Base-by-base conservation (phyloP, 1,284 basidiomycete species). In the Filobasidium uniguttulatum region DNA sequence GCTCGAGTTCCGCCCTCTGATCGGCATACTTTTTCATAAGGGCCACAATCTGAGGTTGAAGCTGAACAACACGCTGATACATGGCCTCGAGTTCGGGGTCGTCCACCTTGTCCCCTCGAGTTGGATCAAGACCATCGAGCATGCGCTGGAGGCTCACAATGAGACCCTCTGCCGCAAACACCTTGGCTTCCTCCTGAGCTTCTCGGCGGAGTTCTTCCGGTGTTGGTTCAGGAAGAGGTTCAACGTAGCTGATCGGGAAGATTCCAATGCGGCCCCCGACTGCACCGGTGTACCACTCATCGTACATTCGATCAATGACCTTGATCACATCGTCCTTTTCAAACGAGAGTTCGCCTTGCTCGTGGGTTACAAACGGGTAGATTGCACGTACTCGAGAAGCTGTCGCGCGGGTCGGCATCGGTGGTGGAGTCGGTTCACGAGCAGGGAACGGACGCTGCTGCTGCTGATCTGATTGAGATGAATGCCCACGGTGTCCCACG, bases 231-330 rank as follows among this genome's bases (percentile, higher is more conserved):
- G 90, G 87, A 45, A 97, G 72, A 1, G 84, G 74, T 77, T 96
- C 88, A 57, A 98, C 88, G 70, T 97, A 97, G 63, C 94, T 97
- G 34, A 96, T 87, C 0, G 94, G 93, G 69, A 99, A 98, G 54
- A 99, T 98, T 12, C 94, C 94, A 7, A 89, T 90, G 54, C 85
- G 75, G 1, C 91, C 90, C 59, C 84, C 84, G 34, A 90, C 70
- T 59, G 97, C 91, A 2, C 94, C 94, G 41, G 88, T 75, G 91
- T 93, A 98, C 94, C 94, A 99, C 65, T 97, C 89, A 62, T 90
- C 85, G 71, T 96, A 96, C 23, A 85, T 85, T 36, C 87, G 80
- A 66, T 97, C 90, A 9, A 98, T 80, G 14, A 97, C 93, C 59
- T 91, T 90, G 71, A 98, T 91, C 47, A 96, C 74, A 60, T 98